Evolutionary conservation across 495 filamentous ascomycete genomes (phyloP), one percentile per base, ranked within the genome.

Genomic region (Elaphomyces granulatus): DNA sequence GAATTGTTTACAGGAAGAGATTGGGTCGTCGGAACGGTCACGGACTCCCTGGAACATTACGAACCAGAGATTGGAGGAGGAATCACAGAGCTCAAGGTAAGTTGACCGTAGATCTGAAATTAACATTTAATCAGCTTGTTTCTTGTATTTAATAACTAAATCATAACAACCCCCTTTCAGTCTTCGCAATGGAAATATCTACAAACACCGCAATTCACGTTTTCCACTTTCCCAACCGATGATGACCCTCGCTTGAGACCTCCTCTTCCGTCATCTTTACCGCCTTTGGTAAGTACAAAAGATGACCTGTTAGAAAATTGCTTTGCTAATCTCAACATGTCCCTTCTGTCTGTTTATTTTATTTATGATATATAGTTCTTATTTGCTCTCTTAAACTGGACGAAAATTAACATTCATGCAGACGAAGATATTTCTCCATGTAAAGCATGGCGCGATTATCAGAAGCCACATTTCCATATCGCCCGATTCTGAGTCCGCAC

Each of bases 141-240:
- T 45, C 43, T 15, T 18, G 46, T 12, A 30, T 18, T 37, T 7
- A 20, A 12, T 49, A 26, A 51, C 32, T 8, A 17, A 37, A 20
- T n/a, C n/a, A n/a, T n/a, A n/a, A n/a, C n/a, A n/a, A n/a, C n/a
- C n/a, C n/a, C n/a, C n/a, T 20, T 32, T 21, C 34, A 83, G 74
- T 84, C 81, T 0, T 51, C 60, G 3, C 76, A 80, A 9, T 93
- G 84, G 83, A 78, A 80, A 47, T 92, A 78, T 54, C 70, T 68
- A 2, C 83, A 93, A 55, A 94, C 87, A 15, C 87, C 87, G 0
- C 74, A 79, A 48, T 94, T 95, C 53, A 80, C 72, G 17, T 79
- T 93, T 34, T 76, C 73, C 4, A 75, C 69, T 15, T 63, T 68
- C 44, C 48, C 57, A 2, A 71, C 61, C 8, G 64, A 70, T 32